phyloP scores from a whole-genome alignment of 352 stramenopile species.

The Phytophthora litchii region DNA sequence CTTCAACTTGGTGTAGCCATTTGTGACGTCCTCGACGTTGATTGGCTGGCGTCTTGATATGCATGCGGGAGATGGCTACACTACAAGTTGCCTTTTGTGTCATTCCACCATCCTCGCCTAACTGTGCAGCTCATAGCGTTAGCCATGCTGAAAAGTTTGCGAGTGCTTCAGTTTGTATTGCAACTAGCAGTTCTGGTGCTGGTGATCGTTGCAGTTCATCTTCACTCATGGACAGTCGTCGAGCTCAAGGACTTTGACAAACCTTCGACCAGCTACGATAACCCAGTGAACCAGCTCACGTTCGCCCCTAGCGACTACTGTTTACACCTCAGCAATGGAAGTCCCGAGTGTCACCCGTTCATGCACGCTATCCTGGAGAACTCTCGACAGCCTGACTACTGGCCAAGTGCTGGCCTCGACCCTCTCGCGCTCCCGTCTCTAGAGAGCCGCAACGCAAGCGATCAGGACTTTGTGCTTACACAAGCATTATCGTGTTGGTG shows the following conservation, averaged over 20 bases:
- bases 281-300: constrained; percentile 27
- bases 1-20: constrained; percentile 12
- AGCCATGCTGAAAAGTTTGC: constrained; percentile 27
- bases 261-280: neutral
- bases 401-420: constrained; percentile 13
- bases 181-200: constrained; percentile 37
- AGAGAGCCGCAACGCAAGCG: constrained; percentile 11
- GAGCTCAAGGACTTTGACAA: constrained; percentile 19
- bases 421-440: constrained; percentile 11
- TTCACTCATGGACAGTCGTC: constrained; percentile 47
- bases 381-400: constrained; percentile 12
- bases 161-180: constrained; percentile 26
- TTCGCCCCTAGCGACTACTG: constrained; percentile 61
- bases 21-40: constrained; percentile 26
- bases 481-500: constrained; percentile 57
- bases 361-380: constrained; percentile 42
- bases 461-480: constrained; percentile 24
- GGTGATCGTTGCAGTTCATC: constrained; percentile 26
- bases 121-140: neutral
- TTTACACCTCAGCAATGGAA: constrained; percentile 38
- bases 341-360: constrained; percentile 47
- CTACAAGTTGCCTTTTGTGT: constrained; percentile 4
- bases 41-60: constrained; percentile 29
- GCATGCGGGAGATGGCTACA: constrained; percentile 29
- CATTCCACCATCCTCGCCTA: constrained; percentile 4